A percentile compares a stretch with the other conserved stretches of the same genome.
These are phyloP conservation scores for Boletus tomentosulus DNA, from an alignment of 768 basidiomycete species.

Conservation along the genomic window DNA sequence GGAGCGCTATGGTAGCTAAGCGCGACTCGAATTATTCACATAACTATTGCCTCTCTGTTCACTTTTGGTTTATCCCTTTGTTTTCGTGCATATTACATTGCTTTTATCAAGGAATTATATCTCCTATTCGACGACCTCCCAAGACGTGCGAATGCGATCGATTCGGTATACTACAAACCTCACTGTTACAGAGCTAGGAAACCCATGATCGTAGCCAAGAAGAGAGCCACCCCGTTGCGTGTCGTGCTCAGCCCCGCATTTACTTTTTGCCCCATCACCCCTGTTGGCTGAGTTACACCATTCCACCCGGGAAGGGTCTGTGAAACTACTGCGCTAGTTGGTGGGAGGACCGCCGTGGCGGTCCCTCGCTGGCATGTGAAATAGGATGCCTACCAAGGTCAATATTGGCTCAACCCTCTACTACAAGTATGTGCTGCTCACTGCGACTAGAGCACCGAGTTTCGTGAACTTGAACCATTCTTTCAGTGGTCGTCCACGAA, in stretches of 20 bases:
- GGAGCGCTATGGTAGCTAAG: slow-evolving; percentile 33
- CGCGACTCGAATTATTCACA: slow-evolving; percentile 9
- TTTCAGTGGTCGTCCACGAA: neutral
- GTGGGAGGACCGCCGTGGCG: slow-evolving; percentile 45
- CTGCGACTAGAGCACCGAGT: slow-evolving; percentile 60
- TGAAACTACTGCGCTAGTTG: slow-evolving; percentile 64
- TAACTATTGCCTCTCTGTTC: slow-evolving; percentile 6
- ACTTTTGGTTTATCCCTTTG: slow-evolving; percentile 13
- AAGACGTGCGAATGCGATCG: neutral
- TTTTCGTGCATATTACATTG: slow-evolving; percentile 11
- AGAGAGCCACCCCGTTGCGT: slow-evolving; percentile 17
- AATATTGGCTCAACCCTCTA: slow-evolving; percentile 1
- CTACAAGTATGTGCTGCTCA: slow-evolving; percentile 26
- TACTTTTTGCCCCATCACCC: slow-evolving; percentile 13
- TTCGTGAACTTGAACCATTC: slow-evolving; percentile 39
- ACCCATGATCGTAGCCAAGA: slow-evolving; percentile 29
- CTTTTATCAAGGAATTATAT: slow-evolving; percentile 17
- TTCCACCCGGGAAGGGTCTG: slow-evolving; percentile 47
- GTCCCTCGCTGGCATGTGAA: slow-evolving; percentile 70
- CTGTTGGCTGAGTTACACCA: slow-evolving; percentile 9
- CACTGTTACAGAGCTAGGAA: slow-evolving; percentile 20
- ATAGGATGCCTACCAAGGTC: slow-evolving; percentile 52
- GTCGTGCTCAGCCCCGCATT: slow-evolving; percentile 21
- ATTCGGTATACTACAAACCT: neutral
- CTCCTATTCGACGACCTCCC: slow-evolving; percentile 4